These are phyloP conservation scores for Gliomastix tumulicola DNA, from an alignment of 2,329 filamentous ascomycete species.

Conservation along the genomic window DNA sequence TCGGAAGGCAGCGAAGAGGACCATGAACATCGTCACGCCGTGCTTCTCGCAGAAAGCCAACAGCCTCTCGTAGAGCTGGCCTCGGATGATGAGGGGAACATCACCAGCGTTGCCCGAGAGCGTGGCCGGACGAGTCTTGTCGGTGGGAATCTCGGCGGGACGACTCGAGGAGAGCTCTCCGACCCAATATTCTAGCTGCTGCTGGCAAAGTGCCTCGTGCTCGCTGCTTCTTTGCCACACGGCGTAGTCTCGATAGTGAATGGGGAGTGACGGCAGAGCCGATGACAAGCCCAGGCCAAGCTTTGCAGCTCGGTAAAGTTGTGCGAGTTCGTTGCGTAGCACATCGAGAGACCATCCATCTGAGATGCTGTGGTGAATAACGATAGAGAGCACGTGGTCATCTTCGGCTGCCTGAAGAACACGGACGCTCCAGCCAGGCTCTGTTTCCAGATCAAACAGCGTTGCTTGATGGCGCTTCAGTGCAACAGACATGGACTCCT, in stretches of 20 bases:
- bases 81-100: background rate
- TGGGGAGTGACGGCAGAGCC: slow-evolving; percentile 7
- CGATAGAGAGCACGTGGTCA: slow-evolving; percentile 14
- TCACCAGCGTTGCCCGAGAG: slow-evolving; percentile 2
- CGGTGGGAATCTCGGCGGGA: slow-evolving; percentile 20
- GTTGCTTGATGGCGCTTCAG: slow-evolving; percentile 4
- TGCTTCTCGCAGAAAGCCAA: background rate
- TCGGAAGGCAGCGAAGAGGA: slow-evolving; percentile 6
- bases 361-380: slow-evolving; percentile 19
- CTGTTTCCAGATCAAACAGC: slow-evolving; percentile 12
- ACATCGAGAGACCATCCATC: slow-evolving; percentile 20
- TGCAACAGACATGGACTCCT: background rate
- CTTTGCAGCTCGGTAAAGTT: slow-evolving; percentile 10
- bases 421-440: slow-evolving; percentile 12
- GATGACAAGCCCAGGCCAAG: slow-evolving; percentile 3
- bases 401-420: slow-evolving; percentile 6
- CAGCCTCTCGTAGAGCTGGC: slow-evolving; percentile 5
- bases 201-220: slow-evolving; percentile 6
- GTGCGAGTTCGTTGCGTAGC: slow-evolving; percentile 10
- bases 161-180: slow-evolving; percentile 2
- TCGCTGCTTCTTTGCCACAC: slow-evolving; percentile 12
- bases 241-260: slow-evolving; percentile 17
- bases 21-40: slow-evolving; percentile 4
- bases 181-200: slow-evolving; percentile 15
- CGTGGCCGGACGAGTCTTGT: slow-evolving; percentile 20